These are phyloP conservation scores for Margaritispora aquatica DNA, from an alignment of 495 filamentous ascomycete species.

Conservation along the genomic window DNA sequence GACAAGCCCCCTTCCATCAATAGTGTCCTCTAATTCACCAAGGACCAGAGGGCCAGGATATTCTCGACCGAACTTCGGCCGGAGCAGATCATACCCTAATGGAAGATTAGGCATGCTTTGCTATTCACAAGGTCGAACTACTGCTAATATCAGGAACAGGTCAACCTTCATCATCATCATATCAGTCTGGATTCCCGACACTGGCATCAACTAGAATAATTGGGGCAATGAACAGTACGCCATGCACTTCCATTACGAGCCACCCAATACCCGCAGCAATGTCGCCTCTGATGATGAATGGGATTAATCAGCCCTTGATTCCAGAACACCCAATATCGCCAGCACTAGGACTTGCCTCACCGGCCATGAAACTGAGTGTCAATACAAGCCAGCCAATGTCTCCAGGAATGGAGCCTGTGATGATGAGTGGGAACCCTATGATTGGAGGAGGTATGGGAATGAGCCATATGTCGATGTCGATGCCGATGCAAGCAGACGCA, in stretches of 20 bases:
- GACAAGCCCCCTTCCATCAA: background rate
- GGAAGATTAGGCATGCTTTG: background rate
- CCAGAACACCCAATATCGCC: background rate
- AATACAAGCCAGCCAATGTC: background rate
- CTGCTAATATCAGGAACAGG: background rate
- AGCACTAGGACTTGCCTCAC: background rate
- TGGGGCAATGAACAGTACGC: background rate
- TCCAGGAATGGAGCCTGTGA: background rate
- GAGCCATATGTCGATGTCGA: background rate
- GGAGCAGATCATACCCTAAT: conserved; percentile 7
- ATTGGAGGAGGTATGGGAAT: background rate
- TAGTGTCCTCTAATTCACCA: background rate
- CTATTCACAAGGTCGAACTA: background rate
- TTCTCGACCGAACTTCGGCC: background rate
- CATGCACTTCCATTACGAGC: background rate
- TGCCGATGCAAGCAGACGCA: background rate
- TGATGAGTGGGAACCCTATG: background rate
- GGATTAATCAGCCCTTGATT: background rate
- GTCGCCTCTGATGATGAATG: background rate
- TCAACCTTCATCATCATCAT: background rate
- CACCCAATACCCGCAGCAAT: background rate
- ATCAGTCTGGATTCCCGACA: background rate
- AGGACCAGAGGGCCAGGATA: background rate
- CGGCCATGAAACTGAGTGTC: background rate
- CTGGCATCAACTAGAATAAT: background rate